phyloP scores from a whole-genome alignment of 1,139 yeast genomes.

The Yamadazyma aaseri region DNA sequence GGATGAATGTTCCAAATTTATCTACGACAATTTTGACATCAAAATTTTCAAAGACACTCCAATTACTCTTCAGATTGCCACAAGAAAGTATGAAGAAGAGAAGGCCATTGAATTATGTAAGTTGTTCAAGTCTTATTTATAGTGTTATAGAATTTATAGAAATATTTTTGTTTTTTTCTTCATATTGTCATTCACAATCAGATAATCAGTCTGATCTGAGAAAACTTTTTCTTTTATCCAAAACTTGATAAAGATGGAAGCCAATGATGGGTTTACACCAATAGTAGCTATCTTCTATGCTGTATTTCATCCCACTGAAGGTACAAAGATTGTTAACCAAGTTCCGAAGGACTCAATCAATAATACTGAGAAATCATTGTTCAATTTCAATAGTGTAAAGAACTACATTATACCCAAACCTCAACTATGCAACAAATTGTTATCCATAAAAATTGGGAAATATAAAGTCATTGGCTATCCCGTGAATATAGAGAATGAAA shows the following conservation, averaged over 20 bases:
- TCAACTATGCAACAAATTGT: constrained; percentile 76
- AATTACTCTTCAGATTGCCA: constrained; percentile 27
- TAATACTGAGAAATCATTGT: constrained; percentile 28
- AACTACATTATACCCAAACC: constrained; percentile 94
- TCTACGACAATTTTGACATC: constrained; percentile 21
- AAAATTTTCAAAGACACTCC: constrained; percentile 26
- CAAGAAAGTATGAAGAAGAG: constrained; percentile 29
- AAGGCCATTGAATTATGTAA: constrained; percentile 21
- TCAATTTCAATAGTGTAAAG: constrained; percentile 82
- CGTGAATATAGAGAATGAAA: constrained; percentile 69
- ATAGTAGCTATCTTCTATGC: constrained; percentile 86
- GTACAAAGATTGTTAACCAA: constrained; percentile 90
- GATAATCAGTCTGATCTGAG: background rate
- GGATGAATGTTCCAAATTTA: constrained; percentile 34
- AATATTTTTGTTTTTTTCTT: background rate
- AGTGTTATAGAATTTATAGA: too few relatives aligned
- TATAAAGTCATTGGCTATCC: constrained; percentile 88
- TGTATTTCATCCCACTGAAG: constrained; percentile 92
- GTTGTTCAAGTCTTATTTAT: constrained; percentile 3
- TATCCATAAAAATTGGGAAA: constrained; percentile 69
- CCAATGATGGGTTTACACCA: constrained; percentile 69
- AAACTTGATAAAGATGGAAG: constrained; percentile 31
- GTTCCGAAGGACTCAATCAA: constrained; percentile 70
- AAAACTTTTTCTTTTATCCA: background rate
- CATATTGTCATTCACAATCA: background rate